Percentiles rank a stretch among this genome's conserved stretches.
These are phyloP conservation scores for Lipomyces orientalis DNA, from an alignment of 805 yeast genomes.

Conservation along the genomic window DNA sequence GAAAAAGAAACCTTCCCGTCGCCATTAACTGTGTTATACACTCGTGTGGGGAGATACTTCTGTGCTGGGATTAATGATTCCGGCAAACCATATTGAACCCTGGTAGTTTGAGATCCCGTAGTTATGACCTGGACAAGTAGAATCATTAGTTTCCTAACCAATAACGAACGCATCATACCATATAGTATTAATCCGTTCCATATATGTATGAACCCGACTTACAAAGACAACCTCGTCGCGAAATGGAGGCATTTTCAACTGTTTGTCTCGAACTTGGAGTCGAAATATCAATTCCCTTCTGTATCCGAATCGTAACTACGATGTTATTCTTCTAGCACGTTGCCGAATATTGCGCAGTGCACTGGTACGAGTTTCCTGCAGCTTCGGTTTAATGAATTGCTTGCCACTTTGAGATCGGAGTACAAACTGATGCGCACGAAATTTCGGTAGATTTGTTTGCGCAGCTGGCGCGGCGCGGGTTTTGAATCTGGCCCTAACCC, in stretches of 20 bases:
- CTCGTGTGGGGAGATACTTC: constrained; percentile 75
- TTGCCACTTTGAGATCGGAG: no score
- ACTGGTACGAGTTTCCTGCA: neutral
- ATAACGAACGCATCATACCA: neutral
- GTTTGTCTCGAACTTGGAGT: neutral
- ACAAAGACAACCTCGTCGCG: constrained; percentile 50
- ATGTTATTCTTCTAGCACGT: neutral
- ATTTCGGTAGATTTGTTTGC: no score
- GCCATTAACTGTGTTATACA: constrained; percentile 56
- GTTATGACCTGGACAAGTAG: constrained; percentile 58
- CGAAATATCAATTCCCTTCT: neutral
- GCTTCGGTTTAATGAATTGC: neutral
- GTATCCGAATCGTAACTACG: neutral
- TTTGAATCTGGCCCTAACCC: no score
- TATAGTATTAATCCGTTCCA: neutral
- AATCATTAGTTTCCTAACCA: neutral
- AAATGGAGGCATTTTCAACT: constrained; percentile 43
- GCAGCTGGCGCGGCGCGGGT: no score
- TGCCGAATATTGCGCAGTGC: neutral
- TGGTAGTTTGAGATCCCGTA: constrained; percentile 77
- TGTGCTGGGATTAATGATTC: constrained; percentile 79
- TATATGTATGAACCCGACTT: constrained; percentile 18
- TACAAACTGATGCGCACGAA: no score
- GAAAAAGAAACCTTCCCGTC: constrained; percentile 48
- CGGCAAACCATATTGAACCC: constrained; percentile 77